Conservation (phyloP, 2,329 filamentous ascomycete species). For the Penicillium nordicum region DNA sequence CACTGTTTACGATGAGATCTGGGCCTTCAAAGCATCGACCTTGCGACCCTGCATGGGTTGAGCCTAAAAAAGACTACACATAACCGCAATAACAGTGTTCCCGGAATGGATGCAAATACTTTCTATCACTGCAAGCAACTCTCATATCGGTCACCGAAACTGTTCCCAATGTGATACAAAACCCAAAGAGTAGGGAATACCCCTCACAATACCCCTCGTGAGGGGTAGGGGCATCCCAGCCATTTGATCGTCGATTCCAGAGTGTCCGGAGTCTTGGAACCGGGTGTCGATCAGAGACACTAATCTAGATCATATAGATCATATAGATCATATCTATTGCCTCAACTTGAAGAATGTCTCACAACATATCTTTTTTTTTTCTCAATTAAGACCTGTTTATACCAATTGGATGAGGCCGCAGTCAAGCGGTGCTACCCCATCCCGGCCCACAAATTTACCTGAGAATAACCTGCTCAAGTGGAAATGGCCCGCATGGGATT, state of each 20-base stretch:
- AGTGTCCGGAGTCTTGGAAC: neutral
- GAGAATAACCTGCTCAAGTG: conserved; percentile 12
- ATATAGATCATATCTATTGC: neutral
- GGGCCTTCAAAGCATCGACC: neutral
- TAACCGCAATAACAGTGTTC: neutral
- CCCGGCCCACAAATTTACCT: conserved; percentile 19
- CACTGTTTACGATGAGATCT: neutral
- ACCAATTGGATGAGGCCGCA: neutral
- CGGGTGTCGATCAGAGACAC: neutral
- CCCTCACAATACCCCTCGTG: neutral
- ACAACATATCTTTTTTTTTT: neutral
- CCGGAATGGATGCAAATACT: neutral
- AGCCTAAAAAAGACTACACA: neutral
- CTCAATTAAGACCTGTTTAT: neutral
- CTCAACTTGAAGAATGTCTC: neutral
- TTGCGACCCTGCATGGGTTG: neutral
- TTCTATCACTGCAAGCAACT: neutral
- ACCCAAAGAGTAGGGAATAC: neutral
- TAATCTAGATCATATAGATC: neutral
- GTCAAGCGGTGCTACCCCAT: conserved; percentile 1
- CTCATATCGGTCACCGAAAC: neutral
- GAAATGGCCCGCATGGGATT: conserved; percentile 13
- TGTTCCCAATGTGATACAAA: neutral
- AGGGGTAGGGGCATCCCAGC: neutral
- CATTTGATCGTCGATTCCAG: neutral